Conservation (phyloP, 345 rosid species). For the Hypericum perforatum region DNA sequence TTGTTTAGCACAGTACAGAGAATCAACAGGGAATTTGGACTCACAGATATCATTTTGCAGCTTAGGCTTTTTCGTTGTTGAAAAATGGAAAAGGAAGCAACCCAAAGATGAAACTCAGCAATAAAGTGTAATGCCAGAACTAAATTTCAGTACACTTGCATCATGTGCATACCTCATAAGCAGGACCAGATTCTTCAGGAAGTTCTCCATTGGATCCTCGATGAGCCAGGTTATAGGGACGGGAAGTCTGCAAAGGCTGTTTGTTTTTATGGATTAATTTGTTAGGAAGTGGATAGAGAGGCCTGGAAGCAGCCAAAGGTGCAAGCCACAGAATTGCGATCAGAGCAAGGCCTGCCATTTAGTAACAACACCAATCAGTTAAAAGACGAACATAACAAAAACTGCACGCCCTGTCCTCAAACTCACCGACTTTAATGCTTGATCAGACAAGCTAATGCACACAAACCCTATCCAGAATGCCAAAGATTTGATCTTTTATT, state of each 20-base stretch:
- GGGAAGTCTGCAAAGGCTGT: slow-evolving; percentile 75
- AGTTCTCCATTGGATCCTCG: slow-evolving; percentile 93
- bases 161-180: slow-evolving; percentile 47
- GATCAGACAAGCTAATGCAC: too few relatives aligned
- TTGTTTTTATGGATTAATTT: slow-evolving; percentile 28
- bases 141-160: too few relatives aligned
- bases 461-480: too few relatives aligned
- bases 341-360: slow-evolving; percentile 37
- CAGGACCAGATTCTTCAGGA: slow-evolving; percentile 89
- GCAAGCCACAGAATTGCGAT: slow-evolving; percentile 35
- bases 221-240: slow-evolving; percentile 83
- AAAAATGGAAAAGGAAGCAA: too few relatives aligned
- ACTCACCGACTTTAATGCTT: too few relatives aligned
- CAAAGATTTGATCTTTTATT: too few relatives aligned
- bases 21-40: background rate
- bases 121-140: too few relatives aligned
- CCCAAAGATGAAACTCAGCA: too few relatives aligned
- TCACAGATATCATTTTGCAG: too few relatives aligned
- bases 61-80: too few relatives aligned
- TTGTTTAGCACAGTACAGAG: background rate
- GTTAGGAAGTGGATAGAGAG: slow-evolving; percentile 81
- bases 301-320: slow-evolving; percentile 49
- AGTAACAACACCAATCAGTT: background rate
- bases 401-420: background rate
- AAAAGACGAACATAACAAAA: background rate